Conservation (phyloP, 768 basidiomycete genomes). For the Infundibulicybe gibba region DNA sequence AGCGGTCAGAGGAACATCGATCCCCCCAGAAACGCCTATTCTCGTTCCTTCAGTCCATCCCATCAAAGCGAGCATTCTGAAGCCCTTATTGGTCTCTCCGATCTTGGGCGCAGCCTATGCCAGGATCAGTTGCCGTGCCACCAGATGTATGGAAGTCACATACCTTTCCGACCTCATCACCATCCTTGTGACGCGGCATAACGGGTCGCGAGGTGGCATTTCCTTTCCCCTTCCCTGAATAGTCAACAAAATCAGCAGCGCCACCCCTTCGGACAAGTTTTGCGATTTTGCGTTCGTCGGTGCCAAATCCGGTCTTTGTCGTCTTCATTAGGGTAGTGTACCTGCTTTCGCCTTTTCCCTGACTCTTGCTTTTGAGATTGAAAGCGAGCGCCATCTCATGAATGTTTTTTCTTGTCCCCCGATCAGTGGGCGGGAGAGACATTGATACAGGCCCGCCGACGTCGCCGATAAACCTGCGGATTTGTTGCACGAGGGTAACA, state of each 20-base stretch:
- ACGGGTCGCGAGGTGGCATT: background rate
- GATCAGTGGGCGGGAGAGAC: slow-evolving; percentile 76
- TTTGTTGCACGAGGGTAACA: slow-evolving; percentile 66
- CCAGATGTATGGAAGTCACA: slow-evolving; percentile 12
- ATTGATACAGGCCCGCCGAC: slow-evolving; percentile 48
- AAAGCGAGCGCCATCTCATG: slow-evolving; percentile 84
- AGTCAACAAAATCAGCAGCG: slow-evolving; percentile 30
- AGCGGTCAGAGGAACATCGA: slow-evolving; percentile 76
- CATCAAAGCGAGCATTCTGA: slow-evolving; percentile 84
- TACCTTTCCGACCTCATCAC: slow-evolving; percentile 85
- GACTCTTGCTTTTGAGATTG: slow-evolving; percentile 72
- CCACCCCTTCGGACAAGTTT: slow-evolving; percentile 34
- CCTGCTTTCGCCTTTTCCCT: slow-evolving; percentile 61
- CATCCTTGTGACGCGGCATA: slow-evolving; percentile 63
- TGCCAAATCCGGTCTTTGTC: slow-evolving; percentile 44
- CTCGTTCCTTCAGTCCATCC: slow-evolving; percentile 84
- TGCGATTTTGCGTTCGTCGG: slow-evolving; percentile 61
- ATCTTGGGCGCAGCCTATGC: slow-evolving; percentile 77
- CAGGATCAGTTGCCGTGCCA: slow-evolving; percentile 1
- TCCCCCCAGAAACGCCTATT: slow-evolving; percentile 66
- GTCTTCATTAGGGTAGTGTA: slow-evolving; percentile 81
- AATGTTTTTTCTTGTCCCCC: slow-evolving; percentile 63
- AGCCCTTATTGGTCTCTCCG: slow-evolving; percentile 76
- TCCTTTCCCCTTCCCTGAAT: slow-evolving; percentile 21
- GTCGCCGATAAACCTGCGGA: slow-evolving; percentile 66